Conservation (phyloP, 768 basidiomycete species). For the Candolleomyces aberdarensis region DNA sequence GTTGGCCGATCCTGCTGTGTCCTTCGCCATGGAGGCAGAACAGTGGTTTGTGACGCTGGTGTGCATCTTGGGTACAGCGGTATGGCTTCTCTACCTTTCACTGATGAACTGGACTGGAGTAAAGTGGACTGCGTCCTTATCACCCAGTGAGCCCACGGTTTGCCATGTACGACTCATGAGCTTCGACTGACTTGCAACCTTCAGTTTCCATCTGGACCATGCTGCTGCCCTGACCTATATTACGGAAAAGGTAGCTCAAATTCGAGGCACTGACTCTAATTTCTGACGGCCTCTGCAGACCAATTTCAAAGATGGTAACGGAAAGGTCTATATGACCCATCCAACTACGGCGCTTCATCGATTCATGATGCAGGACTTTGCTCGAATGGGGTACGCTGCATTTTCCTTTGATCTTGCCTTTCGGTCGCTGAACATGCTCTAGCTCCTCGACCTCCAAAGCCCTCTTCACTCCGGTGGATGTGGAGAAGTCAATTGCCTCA, state of each 20-base stretch:
- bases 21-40: conserved; percentile 88
- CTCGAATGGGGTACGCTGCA: conserved; percentile 81
- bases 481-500: conserved; percentile 80
- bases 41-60: conserved; percentile 95
- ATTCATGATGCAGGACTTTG: conserved; percentile 99
- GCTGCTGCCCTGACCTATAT: conserved; percentile 96
- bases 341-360: conserved; percentile 98
- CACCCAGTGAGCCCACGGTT: conserved; percentile 70
- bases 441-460: conserved; percentile 74
- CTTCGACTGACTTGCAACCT: conserved; percentile 20
- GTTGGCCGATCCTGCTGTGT: conserved; percentile 98
- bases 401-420: background rate
- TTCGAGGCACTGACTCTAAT: background rate
- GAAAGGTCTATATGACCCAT: conserved; percentile 99
- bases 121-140: conserved; percentile 94
- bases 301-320: conserved; percentile 94
- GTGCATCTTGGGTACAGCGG: conserved; percentile 95
- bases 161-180: background rate
- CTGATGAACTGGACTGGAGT: conserved; percentile 98
- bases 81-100: conserved; percentile 93
- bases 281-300: conserved; percentile 53
- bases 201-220: conserved; percentile 98
- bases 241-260: conserved; percentile 79
- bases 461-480: conserved; percentile 76
- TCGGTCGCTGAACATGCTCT: background rate